Conservation (phyloP, 805 yeast genomes). For the Tetrapisispora fleetii region DNA sequence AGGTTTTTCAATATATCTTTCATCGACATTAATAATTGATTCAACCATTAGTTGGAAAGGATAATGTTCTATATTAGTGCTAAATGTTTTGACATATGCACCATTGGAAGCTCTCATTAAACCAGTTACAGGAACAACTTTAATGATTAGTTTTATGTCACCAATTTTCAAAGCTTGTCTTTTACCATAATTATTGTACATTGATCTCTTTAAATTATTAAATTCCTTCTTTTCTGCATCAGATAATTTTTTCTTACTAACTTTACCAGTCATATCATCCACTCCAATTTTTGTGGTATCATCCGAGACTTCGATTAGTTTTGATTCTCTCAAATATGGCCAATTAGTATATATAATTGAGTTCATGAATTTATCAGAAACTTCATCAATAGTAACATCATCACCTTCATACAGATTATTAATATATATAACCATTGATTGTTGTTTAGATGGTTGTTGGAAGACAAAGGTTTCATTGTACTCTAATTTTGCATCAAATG, state of each 20-base stretch:
- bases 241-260: constrained; percentile 33
- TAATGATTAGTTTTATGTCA: constrained; percentile 46
- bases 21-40: constrained; percentile 61
- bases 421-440: constrained; percentile 63
- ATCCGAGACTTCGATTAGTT: constrained; percentile 54
- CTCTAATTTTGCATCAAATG: constrained; percentile 44
- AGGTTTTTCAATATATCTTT: constrained; percentile 56
- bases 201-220: constrained; percentile 31
- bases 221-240: constrained; percentile 41
- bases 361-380: constrained; percentile 53
- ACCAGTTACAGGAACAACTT: constrained; percentile 72
- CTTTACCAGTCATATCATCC: constrained; percentile 16
- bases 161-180: constrained; percentile 56
- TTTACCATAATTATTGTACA: constrained; percentile 37
- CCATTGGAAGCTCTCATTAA: constrained; percentile 60
- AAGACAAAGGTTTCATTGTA: constrained; percentile 65
- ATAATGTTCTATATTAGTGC: constrained; percentile 40
- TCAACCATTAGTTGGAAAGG: constrained; percentile 82
- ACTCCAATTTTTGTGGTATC: constrained; percentile 36
- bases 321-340: constrained; percentile 86
- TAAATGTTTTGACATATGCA: constrained; percentile 66
- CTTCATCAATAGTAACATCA: constrained; percentile 51
- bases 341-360: constrained; percentile 66
- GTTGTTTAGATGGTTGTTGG: constrained; percentile 75
- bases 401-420: constrained; percentile 39